phyloP scores from a whole-genome alignment of 1,284 basidiomycete genomes.

The Fomes fomentarius region DNA sequence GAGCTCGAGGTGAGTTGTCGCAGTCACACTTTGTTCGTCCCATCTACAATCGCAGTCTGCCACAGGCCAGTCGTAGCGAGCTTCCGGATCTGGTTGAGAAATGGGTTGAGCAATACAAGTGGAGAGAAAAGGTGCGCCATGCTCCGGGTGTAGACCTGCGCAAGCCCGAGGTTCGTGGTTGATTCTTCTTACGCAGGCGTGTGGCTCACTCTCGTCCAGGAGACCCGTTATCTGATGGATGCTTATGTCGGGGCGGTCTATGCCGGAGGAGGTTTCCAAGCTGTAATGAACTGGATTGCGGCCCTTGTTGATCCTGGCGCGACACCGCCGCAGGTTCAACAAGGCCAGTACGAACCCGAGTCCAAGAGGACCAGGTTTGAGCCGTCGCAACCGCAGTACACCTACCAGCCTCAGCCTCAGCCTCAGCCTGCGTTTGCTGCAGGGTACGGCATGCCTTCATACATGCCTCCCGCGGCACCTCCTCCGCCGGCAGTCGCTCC shows the following conservation, averaged over 20 bases:
- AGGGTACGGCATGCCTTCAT: conserved; percentile 2
- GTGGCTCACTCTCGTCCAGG: conserved; percentile 41
- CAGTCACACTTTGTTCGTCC: conserved; percentile 9
- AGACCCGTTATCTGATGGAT: conserved; percentile 59
- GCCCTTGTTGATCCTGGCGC: conserved; percentile 44
- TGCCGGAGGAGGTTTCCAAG: conserved; percentile 52
- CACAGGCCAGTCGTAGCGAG: conserved; percentile 33
- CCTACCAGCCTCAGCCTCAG: neutral
- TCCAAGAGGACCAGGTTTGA: conserved; percentile 33
- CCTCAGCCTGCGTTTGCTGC: conserved; percentile 5
- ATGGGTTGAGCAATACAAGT: conserved; percentile 61
- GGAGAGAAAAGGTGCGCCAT: conserved; percentile 62
- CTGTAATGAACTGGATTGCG: conserved; percentile 56
- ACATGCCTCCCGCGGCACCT: conserved; percentile 17
- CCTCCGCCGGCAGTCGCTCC: conserved; percentile 37
- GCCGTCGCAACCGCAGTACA: conserved; percentile 9
- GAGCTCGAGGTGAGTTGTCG: conserved; percentile 51
- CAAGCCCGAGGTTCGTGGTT: conserved; percentile 49
- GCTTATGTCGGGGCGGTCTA: conserved; percentile 72
- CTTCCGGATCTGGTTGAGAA: conserved; percentile 49
- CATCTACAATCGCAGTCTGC: too few species aligned
- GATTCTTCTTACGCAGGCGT: conserved; percentile 3
- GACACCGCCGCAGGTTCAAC: conserved; percentile 25
- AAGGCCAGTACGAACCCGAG: conserved; percentile 19
- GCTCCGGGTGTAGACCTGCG: conserved; percentile 45